These are phyloP conservation scores for Venturia pyrina DNA, from an alignment of 2,329 filamentous ascomycete genomes.

Conservation along the genomic window DNA sequence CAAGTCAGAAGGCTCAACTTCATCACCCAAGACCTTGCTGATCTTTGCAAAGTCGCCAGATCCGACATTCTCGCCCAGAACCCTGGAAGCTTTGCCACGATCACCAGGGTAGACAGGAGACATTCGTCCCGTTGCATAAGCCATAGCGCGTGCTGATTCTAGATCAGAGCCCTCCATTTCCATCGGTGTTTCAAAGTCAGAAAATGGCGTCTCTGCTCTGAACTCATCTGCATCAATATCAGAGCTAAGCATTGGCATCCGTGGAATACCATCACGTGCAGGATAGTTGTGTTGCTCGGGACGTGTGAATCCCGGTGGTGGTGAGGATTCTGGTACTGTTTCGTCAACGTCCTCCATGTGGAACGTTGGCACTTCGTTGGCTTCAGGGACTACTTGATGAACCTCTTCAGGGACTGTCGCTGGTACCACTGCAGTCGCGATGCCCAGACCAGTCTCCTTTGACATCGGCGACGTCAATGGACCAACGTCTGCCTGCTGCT, in stretches of 20 bases:
- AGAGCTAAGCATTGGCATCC: constrained; percentile 6
- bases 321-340: not conserved
- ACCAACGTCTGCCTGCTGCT: not conserved
- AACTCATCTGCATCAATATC: constrained; percentile 1
- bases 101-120: constrained; percentile 8
- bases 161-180: constrained; percentile 3
- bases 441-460: not conserved
- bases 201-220: constrained; percentile 6
- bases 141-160: not conserved
- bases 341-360: constrained; percentile 10
- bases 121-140: not conserved
- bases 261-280: not conserved
- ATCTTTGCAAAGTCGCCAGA: constrained; percentile 1
- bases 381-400: not conserved
- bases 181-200: constrained; percentile 3
- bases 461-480: not conserved
- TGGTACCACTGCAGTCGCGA: not conserved
- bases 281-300: not conserved
- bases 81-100: constrained; percentile 9
- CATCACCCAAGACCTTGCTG: constrained; percentile 5
- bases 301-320: not conserved
- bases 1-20: not conserved
- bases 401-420: not conserved
- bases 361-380: constrained; percentile 7
- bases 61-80: constrained; percentile 4